A percentile compares a stretch with the other conserved stretches of the same genome.
Conservation (phyloP, 345 rosid species). For the Crucihimalaya himalaica region DNA sequence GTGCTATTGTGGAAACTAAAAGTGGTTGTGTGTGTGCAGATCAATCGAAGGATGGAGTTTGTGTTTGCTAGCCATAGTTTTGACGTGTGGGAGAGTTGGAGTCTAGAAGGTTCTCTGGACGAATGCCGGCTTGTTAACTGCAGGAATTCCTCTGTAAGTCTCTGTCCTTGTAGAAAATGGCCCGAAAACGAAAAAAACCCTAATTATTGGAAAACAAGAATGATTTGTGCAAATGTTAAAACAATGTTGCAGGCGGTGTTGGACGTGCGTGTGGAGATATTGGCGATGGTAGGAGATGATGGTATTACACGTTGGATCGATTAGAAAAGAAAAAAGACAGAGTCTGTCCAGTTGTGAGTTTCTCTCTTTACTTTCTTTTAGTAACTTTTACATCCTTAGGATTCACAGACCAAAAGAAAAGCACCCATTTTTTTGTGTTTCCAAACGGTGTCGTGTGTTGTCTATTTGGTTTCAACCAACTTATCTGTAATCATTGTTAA, state of each 20-base stretch:
- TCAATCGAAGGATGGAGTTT: conserved; percentile 92
- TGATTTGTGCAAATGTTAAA: conserved; percentile 17
- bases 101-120: conserved; percentile 80
- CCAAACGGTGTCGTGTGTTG: neutral
- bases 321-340: conserved; percentile 24
- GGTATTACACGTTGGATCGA: conserved; percentile 93
- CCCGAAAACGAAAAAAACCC: neutral
- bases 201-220: neutral
- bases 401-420: neutral
- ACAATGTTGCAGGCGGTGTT: conserved; percentile 67
- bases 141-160: conserved; percentile 71
- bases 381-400: conserved; percentile 9
- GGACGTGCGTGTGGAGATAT: conserved; percentile 76
- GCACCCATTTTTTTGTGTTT: conserved; percentile 22
- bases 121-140: conserved; percentile 90
- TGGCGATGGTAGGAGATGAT: conserved; percentile 82
- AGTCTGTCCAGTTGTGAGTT: conserved; percentile 30
- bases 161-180: neutral
- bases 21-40: conserved; percentile 50
- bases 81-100: conserved; percentile 99
- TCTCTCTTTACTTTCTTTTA: neutral
- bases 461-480: conserved; percentile 19
- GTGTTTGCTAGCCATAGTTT: conserved; percentile 98
- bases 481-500: conserved; percentile 13
- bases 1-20: conserved; percentile 15